phyloP scores from a whole-genome alignment of 371 early-diverging fungal genomes.

The Syncephalis fuscata region DNA sequence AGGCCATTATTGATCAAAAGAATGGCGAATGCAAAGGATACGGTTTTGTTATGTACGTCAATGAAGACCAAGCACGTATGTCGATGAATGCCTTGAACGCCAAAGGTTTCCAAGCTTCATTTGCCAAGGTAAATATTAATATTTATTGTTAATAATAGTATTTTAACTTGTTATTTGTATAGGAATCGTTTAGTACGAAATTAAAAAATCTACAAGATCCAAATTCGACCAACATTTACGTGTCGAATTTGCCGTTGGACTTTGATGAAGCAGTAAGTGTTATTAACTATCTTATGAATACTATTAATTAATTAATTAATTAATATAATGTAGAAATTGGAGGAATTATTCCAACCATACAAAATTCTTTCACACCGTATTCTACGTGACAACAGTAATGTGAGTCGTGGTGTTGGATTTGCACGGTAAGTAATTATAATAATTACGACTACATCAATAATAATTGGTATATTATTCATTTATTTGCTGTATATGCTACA shows the following conservation, averaged over 20 bases:
- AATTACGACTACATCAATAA: neutral
- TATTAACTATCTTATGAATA: neutral
- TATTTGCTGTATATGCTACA: neutral
- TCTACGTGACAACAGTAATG: slow-evolving; percentile 38
- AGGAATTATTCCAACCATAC: slow-evolving; percentile 42
- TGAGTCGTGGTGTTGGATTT: slow-evolving; percentile 66
- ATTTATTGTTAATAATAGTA: neutral
- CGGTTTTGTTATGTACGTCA: slow-evolving; percentile 82
- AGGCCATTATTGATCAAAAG: slow-evolving; percentile 64
- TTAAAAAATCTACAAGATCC: slow-evolving; percentile 60
- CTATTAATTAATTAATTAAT: neutral
- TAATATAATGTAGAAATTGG: slow-evolving; percentile 23
- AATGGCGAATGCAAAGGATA: slow-evolving; percentile 77
- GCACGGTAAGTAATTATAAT: slow-evolving; percentile 44
- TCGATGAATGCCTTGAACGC: slow-evolving; percentile 55
- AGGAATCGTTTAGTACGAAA: slow-evolving; percentile 64
- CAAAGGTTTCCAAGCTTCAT: slow-evolving; percentile 49
- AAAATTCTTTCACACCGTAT: slow-evolving; percentile 53
- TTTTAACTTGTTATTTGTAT: too few relatives aligned
- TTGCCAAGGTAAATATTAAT: slow-evolving; percentile 38
- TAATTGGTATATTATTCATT: slow-evolving; percentile 2
- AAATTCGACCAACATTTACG: slow-evolving; percentile 63
- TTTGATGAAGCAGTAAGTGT: slow-evolving; percentile 43
- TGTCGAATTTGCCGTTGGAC: slow-evolving; percentile 63
- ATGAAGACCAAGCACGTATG: slow-evolving; percentile 35